Conservation (phyloP, 345 rosid genomes). For the Geranium brycei region DNA sequence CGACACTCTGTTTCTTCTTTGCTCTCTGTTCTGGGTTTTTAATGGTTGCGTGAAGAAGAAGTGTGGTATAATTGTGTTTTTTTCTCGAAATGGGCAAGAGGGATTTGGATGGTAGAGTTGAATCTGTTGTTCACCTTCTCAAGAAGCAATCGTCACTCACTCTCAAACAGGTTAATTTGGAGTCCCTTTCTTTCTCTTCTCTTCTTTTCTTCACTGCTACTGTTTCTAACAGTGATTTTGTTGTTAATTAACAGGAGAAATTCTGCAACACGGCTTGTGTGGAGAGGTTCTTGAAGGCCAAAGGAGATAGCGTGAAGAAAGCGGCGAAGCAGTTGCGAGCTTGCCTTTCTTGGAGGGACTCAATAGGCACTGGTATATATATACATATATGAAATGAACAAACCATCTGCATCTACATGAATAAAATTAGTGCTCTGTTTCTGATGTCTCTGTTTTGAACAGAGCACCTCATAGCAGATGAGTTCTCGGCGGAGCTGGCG, state of each 20-base stretch:
- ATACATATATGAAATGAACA: too few species aligned
- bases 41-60: conserved; percentile 52
- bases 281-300: conserved; percentile 61
- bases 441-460: conserved; percentile 1
- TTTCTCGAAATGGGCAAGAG: conserved; percentile 55
- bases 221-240: neutral
- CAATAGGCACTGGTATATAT: conserved; percentile 44
- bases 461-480: conserved; percentile 81
- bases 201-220: neutral
- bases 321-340: conserved; percentile 65
- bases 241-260: conserved; percentile 50
- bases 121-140: conserved; percentile 55
- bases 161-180: conserved; percentile 62
- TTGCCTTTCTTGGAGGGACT: conserved; percentile 87
- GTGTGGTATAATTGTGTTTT: conserved; percentile 31
- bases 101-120: conserved; percentile 35
- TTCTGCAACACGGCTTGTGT: conserved; percentile 74
- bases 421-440: neutral
- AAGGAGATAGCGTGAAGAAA: conserved; percentile 74
- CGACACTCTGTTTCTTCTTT: conserved; percentile 11
- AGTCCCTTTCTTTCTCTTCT: neutral
- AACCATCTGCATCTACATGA: neutral
- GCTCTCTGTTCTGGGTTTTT: conserved; percentile 12
- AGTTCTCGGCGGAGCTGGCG: conserved; percentile 70
- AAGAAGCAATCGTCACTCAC: conserved; percentile 68